Percentiles rank a stretch among this genome's conserved stretches.
These are phyloP conservation scores for Solanum appendiculatum DNA, from an alignment of 257 asterid genomes.

Conservation along the genomic window DNA sequence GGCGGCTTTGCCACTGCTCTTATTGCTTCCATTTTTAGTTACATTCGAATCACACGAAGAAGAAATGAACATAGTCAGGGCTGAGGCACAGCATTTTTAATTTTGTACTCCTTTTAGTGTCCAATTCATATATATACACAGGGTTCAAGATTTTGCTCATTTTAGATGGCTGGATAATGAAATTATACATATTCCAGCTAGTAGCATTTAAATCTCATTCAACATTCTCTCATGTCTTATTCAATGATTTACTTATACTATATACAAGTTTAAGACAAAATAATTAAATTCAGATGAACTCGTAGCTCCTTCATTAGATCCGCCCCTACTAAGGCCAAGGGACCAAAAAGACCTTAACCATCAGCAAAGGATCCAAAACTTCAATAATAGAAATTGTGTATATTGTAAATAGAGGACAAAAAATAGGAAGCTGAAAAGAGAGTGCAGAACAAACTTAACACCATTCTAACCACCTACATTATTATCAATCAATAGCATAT, in stretches of 20 bases:
- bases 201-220: neutral
- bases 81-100: neutral
- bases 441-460: slow-evolving; percentile 8
- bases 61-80: neutral
- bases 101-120: neutral
- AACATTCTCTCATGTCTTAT: neutral
- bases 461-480: neutral
- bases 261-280: neutral
- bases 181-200: neutral
- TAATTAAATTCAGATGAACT: neutral
- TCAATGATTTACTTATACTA: neutral
- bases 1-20: slow-evolving; percentile 27
- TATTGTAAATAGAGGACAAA: neutral
- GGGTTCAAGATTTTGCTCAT: neutral
- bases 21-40: slow-evolving; percentile 21
- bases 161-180: neutral
- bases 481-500: neutral
- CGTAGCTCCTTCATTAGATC: neutral
- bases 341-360: neutral
- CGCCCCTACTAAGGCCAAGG: neutral
- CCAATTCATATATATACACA: neutral
- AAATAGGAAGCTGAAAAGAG: slow-evolving; percentile 1
- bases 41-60: slow-evolving; percentile 21
- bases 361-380: neutral
- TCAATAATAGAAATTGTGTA: neutral